Evolutionary conservation across 2,329 filamentous ascomycete genomes (phyloP).

Genomic region (Alternaria brassicicola): DNA sequence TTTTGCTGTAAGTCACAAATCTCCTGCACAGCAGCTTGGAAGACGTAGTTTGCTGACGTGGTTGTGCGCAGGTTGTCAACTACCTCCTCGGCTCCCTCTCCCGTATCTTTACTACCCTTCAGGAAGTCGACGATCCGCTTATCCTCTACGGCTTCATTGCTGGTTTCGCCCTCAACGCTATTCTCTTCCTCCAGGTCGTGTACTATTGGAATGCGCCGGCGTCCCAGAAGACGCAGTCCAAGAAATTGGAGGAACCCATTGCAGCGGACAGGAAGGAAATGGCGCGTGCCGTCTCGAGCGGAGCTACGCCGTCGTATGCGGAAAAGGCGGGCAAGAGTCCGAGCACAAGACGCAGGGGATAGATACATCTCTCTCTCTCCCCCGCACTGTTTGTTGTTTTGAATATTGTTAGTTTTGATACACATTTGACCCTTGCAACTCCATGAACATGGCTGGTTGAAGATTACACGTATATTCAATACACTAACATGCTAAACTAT

Average conservation of each 20-base stretch:
- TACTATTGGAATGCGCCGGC: slow-evolving; percentile 85
- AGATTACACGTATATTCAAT: background rate
- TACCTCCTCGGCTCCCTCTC: slow-evolving; percentile 91
- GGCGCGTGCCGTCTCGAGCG: slow-evolving; percentile 46
- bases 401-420: background rate
- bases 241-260: slow-evolving; percentile 49
- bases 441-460: background rate
- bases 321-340: slow-evolving; percentile 56
- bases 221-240: slow-evolving; percentile 38
- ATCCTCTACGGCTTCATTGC: slow-evolving; percentile 95
- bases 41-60: background rate
- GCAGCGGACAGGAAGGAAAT: slow-evolving; percentile 41
- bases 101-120: slow-evolving; percentile 95
- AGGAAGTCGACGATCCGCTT: slow-evolving; percentile 95
- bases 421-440: background rate
- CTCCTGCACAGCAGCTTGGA: no score
- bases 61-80: slow-evolving; percentile 80
- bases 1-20: slow-evolving; percentile 85
- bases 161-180: slow-evolving; percentile 85
- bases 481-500: background rate
- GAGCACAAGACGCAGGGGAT: slow-evolving; percentile 63
- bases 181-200: slow-evolving; percentile 88
- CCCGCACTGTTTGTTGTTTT: background rate
- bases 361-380: background rate
- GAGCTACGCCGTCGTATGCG: slow-evolving; percentile 41